Conservation (phyloP, 2,329 filamentous ascomycete genomes). For the Curvularia verruculosa region DNA sequence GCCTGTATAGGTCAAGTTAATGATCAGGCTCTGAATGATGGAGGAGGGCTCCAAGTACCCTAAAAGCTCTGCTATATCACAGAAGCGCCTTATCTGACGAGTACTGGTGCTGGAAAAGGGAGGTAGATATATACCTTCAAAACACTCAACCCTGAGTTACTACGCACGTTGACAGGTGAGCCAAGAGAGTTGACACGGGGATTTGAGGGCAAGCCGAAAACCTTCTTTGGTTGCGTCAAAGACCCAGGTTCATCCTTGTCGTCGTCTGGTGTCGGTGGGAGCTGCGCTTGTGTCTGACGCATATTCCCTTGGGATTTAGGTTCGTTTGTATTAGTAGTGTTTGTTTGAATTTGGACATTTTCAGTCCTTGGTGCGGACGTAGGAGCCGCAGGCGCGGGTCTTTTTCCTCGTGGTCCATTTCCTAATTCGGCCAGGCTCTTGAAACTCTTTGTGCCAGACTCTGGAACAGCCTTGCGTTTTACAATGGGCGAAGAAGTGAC, state of each 20-base stretch:
- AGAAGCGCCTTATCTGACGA: constrained; percentile 24
- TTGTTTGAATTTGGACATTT: constrained; percentile 5
- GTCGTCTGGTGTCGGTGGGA: constrained; percentile 44
- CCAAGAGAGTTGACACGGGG: constrained; percentile 32
- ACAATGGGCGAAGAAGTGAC: constrained; percentile 16
- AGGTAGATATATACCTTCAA: constrained; percentile 44
- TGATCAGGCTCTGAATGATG: background rate
- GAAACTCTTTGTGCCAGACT: constrained; percentile 30
- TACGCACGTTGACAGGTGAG: constrained; percentile 40
- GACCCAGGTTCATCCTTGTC: constrained; percentile 19
- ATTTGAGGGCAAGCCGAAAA: constrained; percentile 40
- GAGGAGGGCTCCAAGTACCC: constrained; percentile 13
- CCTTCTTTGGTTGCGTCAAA: constrained; percentile 31
- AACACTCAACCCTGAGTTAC: constrained; percentile 47
- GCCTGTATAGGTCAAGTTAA: constrained; percentile 17
- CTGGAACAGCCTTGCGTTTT: constrained; percentile 38
- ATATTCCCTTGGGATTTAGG: constrained; percentile 8
- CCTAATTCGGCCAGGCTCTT: constrained; percentile 38
- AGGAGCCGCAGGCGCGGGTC: constrained; percentile 30
- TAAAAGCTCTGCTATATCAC: constrained; percentile 12
- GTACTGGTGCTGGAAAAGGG: constrained; percentile 29
- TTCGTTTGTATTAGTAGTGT: background rate
- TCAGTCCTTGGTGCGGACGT: constrained; percentile 26
- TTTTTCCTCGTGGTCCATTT: constrained; percentile 38
- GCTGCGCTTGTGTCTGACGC: constrained; percentile 17